These are phyloP conservation scores for Globisporangium megalacanthum DNA, from an alignment of 352 stramenopile genomes.

Conservation along the genomic window DNA sequence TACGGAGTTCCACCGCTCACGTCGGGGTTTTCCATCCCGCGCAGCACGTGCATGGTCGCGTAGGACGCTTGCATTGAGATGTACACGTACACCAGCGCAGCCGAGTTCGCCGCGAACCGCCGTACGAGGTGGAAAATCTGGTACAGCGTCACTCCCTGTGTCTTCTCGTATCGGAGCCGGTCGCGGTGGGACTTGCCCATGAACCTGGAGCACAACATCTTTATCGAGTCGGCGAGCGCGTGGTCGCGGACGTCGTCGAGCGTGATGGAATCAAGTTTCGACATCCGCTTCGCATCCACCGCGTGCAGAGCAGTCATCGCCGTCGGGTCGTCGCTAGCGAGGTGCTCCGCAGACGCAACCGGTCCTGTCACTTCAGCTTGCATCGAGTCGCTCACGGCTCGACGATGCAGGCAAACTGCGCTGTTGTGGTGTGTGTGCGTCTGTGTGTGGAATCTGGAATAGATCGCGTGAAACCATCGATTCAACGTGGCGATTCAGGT, in stretches of 20 bases:
- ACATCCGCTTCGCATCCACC: neutral
- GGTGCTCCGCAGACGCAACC: too few relatives aligned
- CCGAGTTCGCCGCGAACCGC: neutral
- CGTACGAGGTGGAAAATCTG: neutral
- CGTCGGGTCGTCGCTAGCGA: too few relatives aligned
- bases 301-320: neutral
- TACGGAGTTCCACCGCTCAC: constrained; percentile 6
- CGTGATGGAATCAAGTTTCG: neutral
- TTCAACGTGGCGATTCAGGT: too few relatives aligned
- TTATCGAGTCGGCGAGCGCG: neutral
- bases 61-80: constrained; percentile 16
- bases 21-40: constrained; percentile 15
- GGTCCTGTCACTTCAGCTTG: too few relatives aligned
- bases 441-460: too few relatives aligned
- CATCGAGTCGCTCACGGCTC: too few relatives aligned
- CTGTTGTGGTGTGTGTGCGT: too few relatives aligned
- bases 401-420: too few relatives aligned
- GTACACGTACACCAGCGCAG: constrained; percentile 18
- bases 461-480: too few relatives aligned
- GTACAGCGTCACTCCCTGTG: neutral
- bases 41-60: constrained; percentile 14
- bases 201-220: neutral
- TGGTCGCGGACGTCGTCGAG: neutral
- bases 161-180: neutral
- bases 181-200: neutral